These are phyloP conservation scores for Aspergillus viridinutans DNA, from an alignment of 2,329 filamentous ascomycete genomes.

Conservation along the genomic window DNA sequence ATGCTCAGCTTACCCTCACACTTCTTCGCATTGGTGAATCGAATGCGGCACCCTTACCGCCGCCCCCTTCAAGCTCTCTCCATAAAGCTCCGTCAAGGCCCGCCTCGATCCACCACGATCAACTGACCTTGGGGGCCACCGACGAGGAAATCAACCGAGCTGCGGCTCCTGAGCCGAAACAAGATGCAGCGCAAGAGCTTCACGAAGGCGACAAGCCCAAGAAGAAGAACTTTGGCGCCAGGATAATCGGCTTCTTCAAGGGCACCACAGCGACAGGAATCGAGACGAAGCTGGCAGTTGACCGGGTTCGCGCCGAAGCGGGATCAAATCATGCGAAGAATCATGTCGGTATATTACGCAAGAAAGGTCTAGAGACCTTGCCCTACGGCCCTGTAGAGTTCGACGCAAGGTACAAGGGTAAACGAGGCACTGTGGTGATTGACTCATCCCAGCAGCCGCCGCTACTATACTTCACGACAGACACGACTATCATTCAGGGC, in stretches of 20 bases:
- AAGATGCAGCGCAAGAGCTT: constrained; percentile 5
- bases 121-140: constrained; percentile 58
- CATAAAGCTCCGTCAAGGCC: constrained; percentile 48
- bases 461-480: constrained; percentile 58
- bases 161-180: constrained; percentile 50
- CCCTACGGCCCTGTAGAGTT: constrained; percentile 67
- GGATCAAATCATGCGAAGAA: constrained; percentile 62
- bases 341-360: constrained; percentile 64
- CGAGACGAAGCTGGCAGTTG: constrained; percentile 66
- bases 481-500: constrained; percentile 29
- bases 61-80: constrained; percentile 45
- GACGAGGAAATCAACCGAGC: constrained; percentile 64
- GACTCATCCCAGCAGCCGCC: constrained; percentile 36
- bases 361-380: constrained; percentile 34
- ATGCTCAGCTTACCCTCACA: constrained; percentile 77
- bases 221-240: constrained; percentile 40
- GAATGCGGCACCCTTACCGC: constrained; percentile 73
- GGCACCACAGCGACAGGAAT: constrained; percentile 66
- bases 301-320: constrained; percentile 63
- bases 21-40: constrained; percentile 76
- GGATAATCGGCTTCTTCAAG: constrained; percentile 63
- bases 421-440: constrained; percentile 69
- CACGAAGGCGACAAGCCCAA: constrained; percentile 1
- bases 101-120: constrained; percentile 50
- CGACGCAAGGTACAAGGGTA: constrained; percentile 64